Evolutionary conservation across 2,329 filamentous ascomycete species (phyloP), one percentile per base, ranked within the genome.

Genomic region (Colletotrichum musae): DNA sequence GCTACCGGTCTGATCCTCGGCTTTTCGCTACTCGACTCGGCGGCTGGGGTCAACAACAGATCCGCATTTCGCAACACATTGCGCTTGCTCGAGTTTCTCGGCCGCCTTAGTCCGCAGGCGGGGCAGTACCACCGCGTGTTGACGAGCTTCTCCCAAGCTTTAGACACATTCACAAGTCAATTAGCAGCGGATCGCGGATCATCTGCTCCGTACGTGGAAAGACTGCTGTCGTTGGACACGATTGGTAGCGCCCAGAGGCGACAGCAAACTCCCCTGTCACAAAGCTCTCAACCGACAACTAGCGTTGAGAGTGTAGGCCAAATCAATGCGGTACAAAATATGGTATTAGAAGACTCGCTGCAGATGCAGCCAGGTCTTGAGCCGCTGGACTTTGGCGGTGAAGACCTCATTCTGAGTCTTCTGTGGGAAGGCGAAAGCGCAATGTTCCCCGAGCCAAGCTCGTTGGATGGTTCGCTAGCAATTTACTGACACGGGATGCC

Each of bases 1-100:
- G 86, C 87, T 0, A 86, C 88, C 2, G 88, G 87, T 0, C 76
- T 90, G 0, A 83, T 90, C 0, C 79, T 90, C 0, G 88, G 88
- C 0, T 86, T 90, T 16, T 56, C 53, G 1, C 18, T 64, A 3
- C 60, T 68, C 24, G 39, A 56, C 13, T 28, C 21, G 2, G 41
- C 21, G 2, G 48, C 48, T 1, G 57, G 57, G 6, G 0, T 18
- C 6, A 48, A 39, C 28, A 45, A 10, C 15, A 28, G 50, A 3
- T 13, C 28, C 10, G 48, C 60, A 2, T 68, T 68, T 16, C 61
- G 54, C 18, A 54, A 45, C 3, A 51, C 53, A 3, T 26, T 58
- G 5, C 47, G 53, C 9, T 21, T 54, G 6, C 39, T 64, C 0
- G 39, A 59, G 18, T 65, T 64, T 7, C 18, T 58, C n/a, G 45